Conservation (phyloP, 768 basidiomycete species). For the Harrya chromipes region DNA sequence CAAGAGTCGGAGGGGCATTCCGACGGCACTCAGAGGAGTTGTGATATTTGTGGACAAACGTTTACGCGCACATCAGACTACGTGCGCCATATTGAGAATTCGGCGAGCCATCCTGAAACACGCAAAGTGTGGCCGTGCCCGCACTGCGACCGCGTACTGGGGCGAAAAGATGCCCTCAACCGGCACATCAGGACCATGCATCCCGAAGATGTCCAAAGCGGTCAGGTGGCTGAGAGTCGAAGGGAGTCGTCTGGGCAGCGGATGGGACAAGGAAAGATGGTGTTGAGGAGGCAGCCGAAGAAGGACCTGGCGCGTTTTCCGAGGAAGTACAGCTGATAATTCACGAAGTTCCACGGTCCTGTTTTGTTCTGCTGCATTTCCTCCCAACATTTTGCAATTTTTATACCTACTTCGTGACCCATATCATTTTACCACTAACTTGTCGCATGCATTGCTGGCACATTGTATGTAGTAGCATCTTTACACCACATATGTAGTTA, state of each 20-base stretch:
- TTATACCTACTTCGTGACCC: too few species aligned
- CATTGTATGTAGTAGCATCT: too few species aligned
- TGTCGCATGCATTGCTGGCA: too few species aligned
- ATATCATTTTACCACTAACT: too few species aligned
- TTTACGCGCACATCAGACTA: conserved; percentile 24
- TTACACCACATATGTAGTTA: too few species aligned
- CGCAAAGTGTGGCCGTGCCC: conserved; percentile 26
- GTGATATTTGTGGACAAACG: conserved; percentile 12
- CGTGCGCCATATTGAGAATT: conserved; percentile 22
- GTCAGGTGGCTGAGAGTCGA: not conserved
- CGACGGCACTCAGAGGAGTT: conserved; percentile 4
- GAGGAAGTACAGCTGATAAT: conserved; percentile 1
- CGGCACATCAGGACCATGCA: conserved; percentile 23
- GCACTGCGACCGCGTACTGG: conserved; percentile 16
- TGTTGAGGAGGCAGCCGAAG: conserved; percentile 1
- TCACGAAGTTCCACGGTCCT: too few species aligned
- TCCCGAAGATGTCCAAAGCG: not conserved
- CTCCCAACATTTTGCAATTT: too few species aligned
- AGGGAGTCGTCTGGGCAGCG: not conserved
- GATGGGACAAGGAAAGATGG: conserved; percentile 7
- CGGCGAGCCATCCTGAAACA: conserved; percentile 20
- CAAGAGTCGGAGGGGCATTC: not conserved
- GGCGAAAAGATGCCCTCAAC: conserved; percentile 26
- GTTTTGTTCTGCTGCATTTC: too few species aligned
- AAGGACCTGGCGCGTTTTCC: conserved; percentile 3